phyloP scores from a whole-genome alignment of 2,329 filamentous ascomycete genomes.

The Diaporthe sp. region DNA sequence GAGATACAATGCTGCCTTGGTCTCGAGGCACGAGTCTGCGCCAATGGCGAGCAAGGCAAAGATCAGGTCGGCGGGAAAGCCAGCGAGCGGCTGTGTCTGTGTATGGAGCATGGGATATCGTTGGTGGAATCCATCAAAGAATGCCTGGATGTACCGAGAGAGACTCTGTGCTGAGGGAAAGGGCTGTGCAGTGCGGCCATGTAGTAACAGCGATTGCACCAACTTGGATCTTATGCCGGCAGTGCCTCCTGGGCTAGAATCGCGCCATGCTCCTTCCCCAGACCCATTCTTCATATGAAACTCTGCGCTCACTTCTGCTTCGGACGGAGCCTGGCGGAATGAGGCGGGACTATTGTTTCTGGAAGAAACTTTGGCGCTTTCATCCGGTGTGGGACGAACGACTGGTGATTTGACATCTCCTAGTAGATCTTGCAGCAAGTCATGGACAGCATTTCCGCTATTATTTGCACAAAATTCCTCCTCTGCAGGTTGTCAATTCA shows the following conservation, averaged over 20 bases:
- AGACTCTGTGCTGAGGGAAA: not conserved
- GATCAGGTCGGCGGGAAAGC: not conserved
- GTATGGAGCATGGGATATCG: not conserved
- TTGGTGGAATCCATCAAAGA: not conserved
- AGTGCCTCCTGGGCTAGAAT: not conserved
- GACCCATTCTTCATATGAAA: too few relatives aligned
- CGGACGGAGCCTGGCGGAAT: not conserved
- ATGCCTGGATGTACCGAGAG: not conserved
- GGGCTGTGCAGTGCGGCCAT: not conserved
- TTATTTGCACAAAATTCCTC: not conserved
- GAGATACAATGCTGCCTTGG: not conserved
- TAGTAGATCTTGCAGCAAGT: not conserved
- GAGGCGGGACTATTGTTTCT: not conserved
- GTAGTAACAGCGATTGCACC: not conserved
- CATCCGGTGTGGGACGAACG: too few relatives aligned
- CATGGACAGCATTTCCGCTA: not conserved
- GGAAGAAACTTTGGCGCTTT: not conserved
- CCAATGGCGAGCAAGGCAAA: not conserved
- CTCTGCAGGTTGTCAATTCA: not conserved
- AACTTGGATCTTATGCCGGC: not conserved
- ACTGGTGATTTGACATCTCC: not conserved
- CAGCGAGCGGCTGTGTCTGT: not conserved
- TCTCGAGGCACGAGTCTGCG: not conserved
- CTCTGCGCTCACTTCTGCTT: too few relatives aligned
- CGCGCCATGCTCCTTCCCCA: not conserved